Evolutionary conservation across 257 asterid species (phyloP).

Genomic region (Ocimum tenuiflorum): DNA sequence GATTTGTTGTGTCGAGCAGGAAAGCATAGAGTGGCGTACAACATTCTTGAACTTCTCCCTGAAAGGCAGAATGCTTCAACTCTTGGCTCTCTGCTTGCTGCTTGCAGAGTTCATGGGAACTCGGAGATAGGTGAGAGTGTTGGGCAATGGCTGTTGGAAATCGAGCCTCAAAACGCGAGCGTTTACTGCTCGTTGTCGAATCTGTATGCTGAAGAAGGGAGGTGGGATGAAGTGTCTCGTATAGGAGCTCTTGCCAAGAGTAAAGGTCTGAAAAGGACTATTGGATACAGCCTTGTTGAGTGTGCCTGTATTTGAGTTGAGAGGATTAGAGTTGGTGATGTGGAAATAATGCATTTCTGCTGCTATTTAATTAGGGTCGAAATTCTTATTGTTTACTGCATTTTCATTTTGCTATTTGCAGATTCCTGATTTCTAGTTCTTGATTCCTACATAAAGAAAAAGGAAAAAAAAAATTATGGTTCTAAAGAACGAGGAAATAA

Average conservation of each 20-base stretch:
- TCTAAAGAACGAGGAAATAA: no score
- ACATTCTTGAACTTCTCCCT: constrained; percentile 25
- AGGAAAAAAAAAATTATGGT: no score
- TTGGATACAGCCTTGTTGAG: constrained; percentile 48
- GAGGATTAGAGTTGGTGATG: not conserved
- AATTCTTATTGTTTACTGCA: not conserved
- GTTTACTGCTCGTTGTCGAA: constrained; percentile 43
- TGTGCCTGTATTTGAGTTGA: constrained; percentile 9
- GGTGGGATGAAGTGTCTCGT: constrained; percentile 42
- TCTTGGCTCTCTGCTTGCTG: constrained; percentile 44
- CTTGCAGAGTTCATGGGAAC: constrained; percentile 47
- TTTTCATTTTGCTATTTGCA: no score
- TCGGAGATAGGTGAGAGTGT: constrained; percentile 33
- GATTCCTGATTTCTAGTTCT: no score
- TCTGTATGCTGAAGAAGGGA: constrained; percentile 43
- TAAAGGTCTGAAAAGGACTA: constrained; percentile 37
- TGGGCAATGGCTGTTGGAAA: constrained; percentile 37
- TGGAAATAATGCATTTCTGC: not conserved
- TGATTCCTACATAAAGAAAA: no score
- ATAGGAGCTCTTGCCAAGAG: constrained; percentile 34
- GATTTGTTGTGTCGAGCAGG: constrained; percentile 57
- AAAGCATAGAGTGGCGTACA: constrained; percentile 42
- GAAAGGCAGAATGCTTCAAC: constrained; percentile 26
- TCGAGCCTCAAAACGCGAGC: constrained; percentile 37
- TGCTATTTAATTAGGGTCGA: not conserved